These are phyloP conservation scores for Didymosphaeria variabile DNA, from an alignment of 2,329 filamentous ascomycete species.

Conservation along the genomic window DNA sequence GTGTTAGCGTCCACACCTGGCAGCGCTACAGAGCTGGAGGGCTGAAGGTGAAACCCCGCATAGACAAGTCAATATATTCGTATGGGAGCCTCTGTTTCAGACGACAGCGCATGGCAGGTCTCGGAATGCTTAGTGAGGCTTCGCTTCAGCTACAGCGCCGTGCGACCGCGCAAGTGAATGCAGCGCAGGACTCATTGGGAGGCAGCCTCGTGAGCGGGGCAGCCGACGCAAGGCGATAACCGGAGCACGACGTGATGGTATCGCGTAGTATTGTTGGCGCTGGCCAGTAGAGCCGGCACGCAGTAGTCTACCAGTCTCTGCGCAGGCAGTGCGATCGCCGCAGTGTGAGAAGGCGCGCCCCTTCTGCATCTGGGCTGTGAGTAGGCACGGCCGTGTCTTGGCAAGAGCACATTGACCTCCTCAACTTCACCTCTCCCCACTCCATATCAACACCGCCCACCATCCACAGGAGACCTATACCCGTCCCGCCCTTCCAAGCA, in stretches of 20 bases:
- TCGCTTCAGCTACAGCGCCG: background rate
- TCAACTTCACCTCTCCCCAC: constrained; percentile 30
- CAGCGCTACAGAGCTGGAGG: background rate
- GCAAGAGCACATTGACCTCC: constrained; percentile 30
- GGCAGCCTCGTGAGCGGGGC: background rate
- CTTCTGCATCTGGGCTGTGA: constrained; percentile 14
- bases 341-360: constrained; percentile 13
- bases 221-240: constrained; percentile 8
- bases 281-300: constrained; percentile 1
- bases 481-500: constrained; percentile 29
- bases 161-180: constrained; percentile 9
- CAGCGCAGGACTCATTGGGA: background rate
- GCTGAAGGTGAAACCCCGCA: constrained; percentile 7
- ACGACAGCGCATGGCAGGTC: background rate
- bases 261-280: background rate
- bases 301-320: constrained; percentile 14
- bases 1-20: background rate
- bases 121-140: background rate
- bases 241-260: background rate
- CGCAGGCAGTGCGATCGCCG: constrained; percentile 14
- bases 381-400: constrained; percentile 31
- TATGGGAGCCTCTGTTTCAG: constrained; percentile 1
- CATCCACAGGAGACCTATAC: constrained; percentile 30
- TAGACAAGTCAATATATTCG: background rate
- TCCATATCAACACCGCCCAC: constrained; percentile 36